Base-by-base conservation (phyloP, 2,329 filamentous ascomycete species). In the Colletotrichum salicis region DNA sequence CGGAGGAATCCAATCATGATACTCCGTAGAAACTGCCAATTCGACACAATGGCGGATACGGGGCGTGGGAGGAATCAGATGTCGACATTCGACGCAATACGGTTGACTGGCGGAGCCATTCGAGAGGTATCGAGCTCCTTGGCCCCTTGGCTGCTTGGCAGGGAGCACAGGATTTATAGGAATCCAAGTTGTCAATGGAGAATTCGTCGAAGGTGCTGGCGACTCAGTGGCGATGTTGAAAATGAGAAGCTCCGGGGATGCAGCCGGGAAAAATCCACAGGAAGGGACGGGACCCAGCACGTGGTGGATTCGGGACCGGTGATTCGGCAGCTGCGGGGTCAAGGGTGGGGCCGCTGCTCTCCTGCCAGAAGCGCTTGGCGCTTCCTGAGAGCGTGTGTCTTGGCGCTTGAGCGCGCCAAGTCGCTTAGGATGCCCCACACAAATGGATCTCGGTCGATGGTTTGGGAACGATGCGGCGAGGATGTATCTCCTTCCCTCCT, bases 81-180 rank as follows among this genome's bases (percentile, higher is more conserved):
- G 31, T 52, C 60, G 66, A 70, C 55, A 70, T 72, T 70, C 54
- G 65, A 70, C 41, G 55, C 15, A 1, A 48, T 15, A 12, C 22
- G 56, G 65, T 41, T 45, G 59, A 59, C 29, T 29, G 27, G 59
- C 59, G 54, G 59, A 51, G 35, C 70, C 54, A 35, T 55, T 29
- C 31, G n/a, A 29, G 55, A 69, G 31, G 41, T 52, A 35, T 31
- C 33, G 19, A 54, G 31, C 33, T n/a, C 52, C 70, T 72, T 72
- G 60, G 70, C 70, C 12, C 59, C 70, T 72, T 72, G 70, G 70
- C 70, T 48, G 59, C 70, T 72, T 72, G 70, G 70, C 70, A 66
- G 48, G 61, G 55, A 48, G 45, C 60, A 59, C 54, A 52, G 15
- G 48, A 55, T 72, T 64, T 72, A 72, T 72, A 72, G 59, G 31